phyloP scores from a whole-genome alignment of 768 basidiomycete genomes.

The Leucosporidium creatinivorum region DNA sequence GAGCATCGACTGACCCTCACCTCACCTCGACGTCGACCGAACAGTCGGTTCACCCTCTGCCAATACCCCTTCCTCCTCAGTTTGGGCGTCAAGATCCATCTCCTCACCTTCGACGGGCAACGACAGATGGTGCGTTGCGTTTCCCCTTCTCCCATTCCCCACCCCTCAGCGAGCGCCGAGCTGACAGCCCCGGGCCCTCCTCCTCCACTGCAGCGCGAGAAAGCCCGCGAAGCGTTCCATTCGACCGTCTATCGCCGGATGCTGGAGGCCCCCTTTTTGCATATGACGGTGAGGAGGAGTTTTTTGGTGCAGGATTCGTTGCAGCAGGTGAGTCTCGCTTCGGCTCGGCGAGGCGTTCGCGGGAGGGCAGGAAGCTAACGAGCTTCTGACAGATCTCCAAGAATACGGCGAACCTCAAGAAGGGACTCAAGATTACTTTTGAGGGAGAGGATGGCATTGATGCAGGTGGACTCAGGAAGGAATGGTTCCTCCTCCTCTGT shows the following conservation, averaged over 20 bases:
- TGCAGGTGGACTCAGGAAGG: conserved; percentile 55
- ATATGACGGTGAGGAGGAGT: conserved; percentile 10
- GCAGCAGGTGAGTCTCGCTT: conserved; percentile 5
- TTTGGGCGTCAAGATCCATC: conserved; percentile 26
- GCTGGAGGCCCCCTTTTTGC: conserved; percentile 10
- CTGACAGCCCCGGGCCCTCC: not conserved
- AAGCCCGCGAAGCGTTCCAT: conserved; percentile 9
- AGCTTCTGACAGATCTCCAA: conserved; percentile 14
- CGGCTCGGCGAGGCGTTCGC: not conserved
- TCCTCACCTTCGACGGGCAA: conserved; percentile 24
- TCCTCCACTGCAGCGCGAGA: not conserved
- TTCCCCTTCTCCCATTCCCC: no score
- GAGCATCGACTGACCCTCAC: not conserved
- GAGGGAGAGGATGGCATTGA: conserved; percentile 74
- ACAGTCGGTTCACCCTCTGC: conserved; percentile 19
- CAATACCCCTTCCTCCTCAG: conserved; percentile 34
- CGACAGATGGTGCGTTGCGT: conserved; percentile 22
- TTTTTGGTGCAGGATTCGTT: conserved; percentile 26
- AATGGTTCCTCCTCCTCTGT: conserved; percentile 79
- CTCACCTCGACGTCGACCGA: not conserved
- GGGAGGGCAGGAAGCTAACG: not conserved
- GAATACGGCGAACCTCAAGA: conserved; percentile 55
- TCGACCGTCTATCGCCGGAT: not conserved
- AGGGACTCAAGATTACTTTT: conserved; percentile 64
- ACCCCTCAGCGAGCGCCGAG: not conserved